Evolutionary conservation across 495 filamentous ascomycete species (phyloP), one percentile per base, ranked within the genome.

Genomic region (Astrothelium subdiscretum): DNA sequence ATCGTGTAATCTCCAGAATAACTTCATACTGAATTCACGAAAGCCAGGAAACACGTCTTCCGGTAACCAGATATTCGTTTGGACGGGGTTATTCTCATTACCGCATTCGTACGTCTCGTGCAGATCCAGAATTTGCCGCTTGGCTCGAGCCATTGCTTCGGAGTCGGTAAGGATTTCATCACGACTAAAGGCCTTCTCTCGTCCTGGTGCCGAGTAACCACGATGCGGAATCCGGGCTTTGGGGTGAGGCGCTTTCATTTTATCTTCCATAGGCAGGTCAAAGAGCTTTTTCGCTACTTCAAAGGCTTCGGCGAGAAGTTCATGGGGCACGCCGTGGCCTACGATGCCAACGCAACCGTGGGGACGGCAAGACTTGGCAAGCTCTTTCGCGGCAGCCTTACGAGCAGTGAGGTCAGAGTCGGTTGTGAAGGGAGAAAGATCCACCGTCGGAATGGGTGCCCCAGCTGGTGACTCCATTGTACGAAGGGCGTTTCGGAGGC

Each of bases 1-100:
- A 5, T 54, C 22, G 15, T 54, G 48, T 3, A 54, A 15, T 54
- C 48, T 20, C 48, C 48, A 54, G 48, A 54, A 54, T 29, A 54
- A 20, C 24, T 54, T 54, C 48, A 54, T 54, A 54, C 48, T 54
- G 20, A 54, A 54, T 26, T 54, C 48, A 54, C 48, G 48, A 29
- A 54, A 54, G 24, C 48, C 48, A 54, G 48, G 48, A 4, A 54
- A 54, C 3, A 54, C 48, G 12, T 54, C 48, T 54, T 54, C 48
- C 3, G 48, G 48, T 20, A 54, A 20, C 48, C 48, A 54, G 4
- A 54, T 54, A 15, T 54, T 54, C 20, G 24, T 29, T 20, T 54
- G 48, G 15, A 54, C 48, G 15, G 48, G 24, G 24, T 54, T 54
- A 29, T 24, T 54, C 24, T 54, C 48, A 54, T 54, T 24, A 26